Conservation (phyloP, 2,329 filamentous ascomycete species). For the Aspergillus brunneoviolaceus region DNA sequence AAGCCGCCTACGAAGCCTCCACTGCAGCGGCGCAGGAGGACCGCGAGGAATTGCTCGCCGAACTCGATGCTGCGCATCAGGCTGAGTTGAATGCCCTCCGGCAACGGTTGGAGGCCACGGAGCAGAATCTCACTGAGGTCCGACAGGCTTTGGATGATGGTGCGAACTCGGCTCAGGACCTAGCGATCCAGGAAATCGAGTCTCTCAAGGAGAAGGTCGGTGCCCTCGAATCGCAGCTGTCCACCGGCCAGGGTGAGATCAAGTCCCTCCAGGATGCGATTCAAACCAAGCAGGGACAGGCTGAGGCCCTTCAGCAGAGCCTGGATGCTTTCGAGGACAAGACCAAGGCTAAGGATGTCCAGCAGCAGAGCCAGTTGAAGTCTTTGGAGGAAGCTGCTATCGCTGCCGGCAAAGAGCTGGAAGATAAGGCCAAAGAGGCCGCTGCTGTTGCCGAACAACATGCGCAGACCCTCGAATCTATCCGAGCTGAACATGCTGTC, state of each 20-base stretch:
- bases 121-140: conserved; percentile 35
- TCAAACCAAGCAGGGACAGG: conserved; percentile 37
- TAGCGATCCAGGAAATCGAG: conserved; percentile 37
- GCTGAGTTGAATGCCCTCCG: conserved; percentile 35
- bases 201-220: conserved; percentile 37
- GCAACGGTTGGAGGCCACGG: conserved; percentile 34
- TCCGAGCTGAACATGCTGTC: conserved; percentile 37
- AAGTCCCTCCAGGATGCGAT: conserved; percentile 36
- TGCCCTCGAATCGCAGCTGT: conserved; percentile 33
- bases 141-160: conserved; percentile 37
- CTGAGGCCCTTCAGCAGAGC: conserved; percentile 38
- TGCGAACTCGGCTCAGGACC: conserved; percentile 32
- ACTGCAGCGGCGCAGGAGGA: conserved; percentile 25
- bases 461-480: conserved; percentile 30
- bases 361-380: conserved; percentile 35
- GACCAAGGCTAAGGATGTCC: conserved; percentile 37
- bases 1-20: conserved; percentile 11
- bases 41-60: conserved; percentile 30
- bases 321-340: conserved; percentile 39
- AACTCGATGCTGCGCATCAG: conserved; percentile 33
- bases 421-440: conserved; percentile 34
- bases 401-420: conserved; percentile 34
- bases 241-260: conserved; percentile 33
- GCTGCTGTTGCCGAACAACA: conserved; percentile 34
- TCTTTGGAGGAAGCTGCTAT: conserved; percentile 36